Evolutionary conservation across 306 rosid genomes (phyloP), one percentile per base, ranked within the genome.

Genomic region (Ammopiptanthus mongolicus): DNA sequence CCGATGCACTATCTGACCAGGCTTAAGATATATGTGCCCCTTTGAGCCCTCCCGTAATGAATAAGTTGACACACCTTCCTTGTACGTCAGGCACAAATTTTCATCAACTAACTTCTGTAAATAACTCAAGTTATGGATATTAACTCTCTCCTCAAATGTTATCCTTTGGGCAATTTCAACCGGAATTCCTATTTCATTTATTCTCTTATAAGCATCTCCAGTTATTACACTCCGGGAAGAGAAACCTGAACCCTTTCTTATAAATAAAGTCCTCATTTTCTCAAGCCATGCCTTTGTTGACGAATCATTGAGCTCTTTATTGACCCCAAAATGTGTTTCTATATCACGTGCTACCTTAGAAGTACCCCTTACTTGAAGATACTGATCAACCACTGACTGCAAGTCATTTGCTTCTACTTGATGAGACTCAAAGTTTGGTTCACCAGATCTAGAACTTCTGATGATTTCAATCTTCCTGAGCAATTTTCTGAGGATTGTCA

Each of bases 161-260:
- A 95, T 87, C 71, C 81, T 80, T 34, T 89, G 96, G 5, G 99
- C 97, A 77, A 95, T 83, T 73, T 95, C 99, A 60, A 79, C 71
- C 0, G 99, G 99, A 58, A 95, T 81, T 2, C 99, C 99, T 80
- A 95, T 84, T 79, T 95, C 97, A 84, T 84, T 87, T 69, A 95
- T 91, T 73, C 68, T 86, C 84, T 81, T 92, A 82, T 90, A 95
- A 3, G 92, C 84, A 75, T 95, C 99, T 46, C 99, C 99, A 8
- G 99, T 95, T n/a, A 95, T 92, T 31, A 95, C 99, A 78, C 86
- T 85, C 22, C 99, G 86, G 8, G 99, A 95, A 44, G 99, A 95
- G 87, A 95, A 95, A n/a, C 99, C 99, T 0, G 97, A 91, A 18
- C 99, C 97, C 84, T 95, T 95, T 78, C 96, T 81, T 39, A 95